Conservation (phyloP, 106 monocot genomes). For the Platanthera zijinensis region DNA sequence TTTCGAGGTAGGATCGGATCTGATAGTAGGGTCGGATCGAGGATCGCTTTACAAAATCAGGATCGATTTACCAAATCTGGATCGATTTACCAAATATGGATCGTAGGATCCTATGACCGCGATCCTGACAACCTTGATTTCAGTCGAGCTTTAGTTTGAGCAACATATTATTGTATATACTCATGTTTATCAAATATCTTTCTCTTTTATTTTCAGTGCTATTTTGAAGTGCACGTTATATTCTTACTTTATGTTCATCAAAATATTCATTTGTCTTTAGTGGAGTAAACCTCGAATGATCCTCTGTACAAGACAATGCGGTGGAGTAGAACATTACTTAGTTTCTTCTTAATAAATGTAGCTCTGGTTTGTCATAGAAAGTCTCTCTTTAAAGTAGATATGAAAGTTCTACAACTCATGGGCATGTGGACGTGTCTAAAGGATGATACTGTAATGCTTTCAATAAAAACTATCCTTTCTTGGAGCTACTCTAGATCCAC, state of each 20-base stretch:
- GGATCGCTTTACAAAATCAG: too few relatives aligned
- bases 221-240: not conserved
- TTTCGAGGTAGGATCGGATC: too few relatives aligned
- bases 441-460: not conserved
- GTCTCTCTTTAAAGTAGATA: not conserved
- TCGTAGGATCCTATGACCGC: too few relatives aligned
- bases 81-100: too few relatives aligned
- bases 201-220: not conserved
- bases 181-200: not conserved
- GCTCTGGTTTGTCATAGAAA: not conserved
- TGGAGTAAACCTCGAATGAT: not conserved
- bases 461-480: not conserved
- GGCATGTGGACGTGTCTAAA: not conserved
- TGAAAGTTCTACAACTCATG: not conserved
- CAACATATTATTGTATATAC: not conserved
- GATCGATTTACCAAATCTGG: too few relatives aligned
- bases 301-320: not conserved
- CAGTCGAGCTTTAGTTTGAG: not conserved
- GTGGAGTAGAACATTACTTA: not conserved
- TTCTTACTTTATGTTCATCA: not conserved
- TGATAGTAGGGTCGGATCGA: too few relatives aligned
- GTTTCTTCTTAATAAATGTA: not conserved
- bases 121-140: too few relatives aligned
- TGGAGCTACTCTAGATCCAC: not conserved
- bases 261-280: not conserved